phyloP scores from a whole-genome alignment of 139 green algal species.

The Nannochloris sp. region DNA sequence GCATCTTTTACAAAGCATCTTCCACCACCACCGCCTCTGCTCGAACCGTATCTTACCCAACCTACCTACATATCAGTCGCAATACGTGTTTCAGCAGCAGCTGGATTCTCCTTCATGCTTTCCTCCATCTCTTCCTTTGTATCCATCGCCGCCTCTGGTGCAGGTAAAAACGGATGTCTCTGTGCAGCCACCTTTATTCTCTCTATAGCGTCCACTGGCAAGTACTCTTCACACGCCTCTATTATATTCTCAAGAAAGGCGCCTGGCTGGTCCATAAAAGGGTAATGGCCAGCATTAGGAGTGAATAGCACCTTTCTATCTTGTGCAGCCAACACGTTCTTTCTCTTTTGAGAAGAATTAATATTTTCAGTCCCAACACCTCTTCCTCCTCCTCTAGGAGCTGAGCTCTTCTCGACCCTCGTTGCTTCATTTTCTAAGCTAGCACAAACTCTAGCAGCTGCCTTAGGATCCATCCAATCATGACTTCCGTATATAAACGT shows the following conservation, averaged over 20 bases:
- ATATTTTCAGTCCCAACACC: too few relatives aligned
- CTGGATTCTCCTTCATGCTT: conserved; percentile 15
- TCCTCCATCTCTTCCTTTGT: not conserved
- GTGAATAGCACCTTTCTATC: conserved; percentile 27
- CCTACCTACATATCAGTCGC: conserved; percentile 21
- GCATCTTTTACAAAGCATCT: too few relatives aligned
- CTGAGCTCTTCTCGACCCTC: too few relatives aligned
- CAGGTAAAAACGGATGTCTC: not conserved
- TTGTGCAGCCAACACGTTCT: not conserved
- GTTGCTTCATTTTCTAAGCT: too few relatives aligned
- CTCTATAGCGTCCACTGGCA: conserved; percentile 3
- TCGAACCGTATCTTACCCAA: too few relatives aligned
- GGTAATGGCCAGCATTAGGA: conserved; percentile 46
- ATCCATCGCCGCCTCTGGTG: not conserved
- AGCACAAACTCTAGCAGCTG: not conserved
- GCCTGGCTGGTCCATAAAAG: conserved; percentile 68
- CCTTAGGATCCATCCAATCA: conserved; percentile 71
- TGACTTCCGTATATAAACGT: conserved; percentile 52
- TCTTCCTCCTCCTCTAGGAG: not conserved
- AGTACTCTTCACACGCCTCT: conserved; percentile 12
- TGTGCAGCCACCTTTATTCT: conserved; percentile 1
- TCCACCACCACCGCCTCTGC: too few relatives aligned
- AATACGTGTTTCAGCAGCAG: conserved; percentile 17
- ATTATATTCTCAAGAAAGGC: conserved; percentile 13
- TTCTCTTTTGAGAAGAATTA: not conserved